Percentiles rank a stretch among this genome's conserved stretches.
Evolutionary conservation across 2,329 filamentous ascomycete genomes (phyloP).

Genomic region (Colletotrichum liriopes): DNA sequence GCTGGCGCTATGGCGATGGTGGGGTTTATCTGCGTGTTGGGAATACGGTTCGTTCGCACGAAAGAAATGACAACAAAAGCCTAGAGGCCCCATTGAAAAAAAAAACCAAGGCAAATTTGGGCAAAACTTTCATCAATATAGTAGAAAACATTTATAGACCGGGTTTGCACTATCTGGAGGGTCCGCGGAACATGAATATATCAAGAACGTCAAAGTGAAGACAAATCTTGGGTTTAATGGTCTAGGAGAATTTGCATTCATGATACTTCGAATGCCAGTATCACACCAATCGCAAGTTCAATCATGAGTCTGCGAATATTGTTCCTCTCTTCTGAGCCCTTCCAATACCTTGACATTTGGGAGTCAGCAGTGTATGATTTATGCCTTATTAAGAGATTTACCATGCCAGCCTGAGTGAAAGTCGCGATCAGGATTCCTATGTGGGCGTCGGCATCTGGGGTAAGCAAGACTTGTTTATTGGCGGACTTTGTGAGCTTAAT

Average conservation of each 20-base stretch:
- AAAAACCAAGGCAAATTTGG: too few relatives aligned
- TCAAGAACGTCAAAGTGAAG: not conserved
- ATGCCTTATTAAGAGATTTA: too few relatives aligned
- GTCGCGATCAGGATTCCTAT: not conserved
- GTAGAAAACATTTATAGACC: not conserved
- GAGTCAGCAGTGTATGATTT: too few relatives aligned
- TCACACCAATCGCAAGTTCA: too few relatives aligned
- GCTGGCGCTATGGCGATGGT: conserved; percentile 47
- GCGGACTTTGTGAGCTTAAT: not conserved
- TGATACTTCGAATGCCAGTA: not conserved
- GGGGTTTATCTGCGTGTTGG: conserved; percentile 26
- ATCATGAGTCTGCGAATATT: too few relatives aligned
- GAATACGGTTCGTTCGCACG: not conserved
- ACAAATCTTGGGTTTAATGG: not conserved
- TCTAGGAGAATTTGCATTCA: too few relatives aligned
- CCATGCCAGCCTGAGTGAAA: not conserved
- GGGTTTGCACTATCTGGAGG: not conserved
- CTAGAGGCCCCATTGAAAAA: fast-evolving
- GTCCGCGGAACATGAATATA: not conserved
- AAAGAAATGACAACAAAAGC: not conserved
- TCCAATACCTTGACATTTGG: not conserved
- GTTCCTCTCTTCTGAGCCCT: not conserved
- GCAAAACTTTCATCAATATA: too few relatives aligned
- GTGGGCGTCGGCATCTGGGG: not conserved
- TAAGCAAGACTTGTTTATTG: not conserved